Evolutionary conservation across 495 filamentous ascomycete species (phyloP), one percentile per base, ranked within the genome.

Genomic region (Tuber brumale): DNA sequence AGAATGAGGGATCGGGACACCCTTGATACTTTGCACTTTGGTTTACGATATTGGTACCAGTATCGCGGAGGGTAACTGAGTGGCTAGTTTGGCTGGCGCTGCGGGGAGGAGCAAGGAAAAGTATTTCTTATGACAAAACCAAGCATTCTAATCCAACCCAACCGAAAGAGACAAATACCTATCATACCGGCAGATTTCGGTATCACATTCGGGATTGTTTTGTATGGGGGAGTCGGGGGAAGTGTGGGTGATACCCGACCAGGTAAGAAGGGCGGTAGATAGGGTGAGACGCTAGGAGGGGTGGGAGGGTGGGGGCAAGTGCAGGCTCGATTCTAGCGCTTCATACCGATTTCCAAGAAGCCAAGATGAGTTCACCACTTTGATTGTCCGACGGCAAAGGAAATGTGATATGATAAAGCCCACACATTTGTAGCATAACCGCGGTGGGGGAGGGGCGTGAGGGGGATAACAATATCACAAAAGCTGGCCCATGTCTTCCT

Each of bases 281-380:
- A 35, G 14, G 14, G 57, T 19, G 18, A 19, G 31, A 66, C 57
- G 12, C 35, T 66, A 35, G n/a, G 12, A 61, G 51, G 51, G 51
- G 10, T 27, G 51, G 51, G 57, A 14, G 23, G 48, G 21, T 27
- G 48, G 48, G 14, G 27, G 57, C 1, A 66, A 35, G 57, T 2
- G 27, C 57, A 31, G 12, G 14, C 57, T 66, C 57, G 57, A 66
- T 66, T 66, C 57, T 66, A 66, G 57, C 57, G 57, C 57, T 66
- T 35, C 57, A 4, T 66, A 66, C 57, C 57, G 57, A 66, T 66
- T 66, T 66, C 27, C 27, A 66, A 18, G 27, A 10, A 66, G n/a
- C 27, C 27, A 35, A 66, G 57, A 66, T 66, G 57, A 66, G 57
- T 35, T 66, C 57, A 66, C 31, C 27, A 66, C 27, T 66, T 66